These are phyloP conservation scores for Leptographium procerum DNA, from an alignment of 2,329 filamentous ascomycete genomes.

Conservation along the genomic window DNA sequence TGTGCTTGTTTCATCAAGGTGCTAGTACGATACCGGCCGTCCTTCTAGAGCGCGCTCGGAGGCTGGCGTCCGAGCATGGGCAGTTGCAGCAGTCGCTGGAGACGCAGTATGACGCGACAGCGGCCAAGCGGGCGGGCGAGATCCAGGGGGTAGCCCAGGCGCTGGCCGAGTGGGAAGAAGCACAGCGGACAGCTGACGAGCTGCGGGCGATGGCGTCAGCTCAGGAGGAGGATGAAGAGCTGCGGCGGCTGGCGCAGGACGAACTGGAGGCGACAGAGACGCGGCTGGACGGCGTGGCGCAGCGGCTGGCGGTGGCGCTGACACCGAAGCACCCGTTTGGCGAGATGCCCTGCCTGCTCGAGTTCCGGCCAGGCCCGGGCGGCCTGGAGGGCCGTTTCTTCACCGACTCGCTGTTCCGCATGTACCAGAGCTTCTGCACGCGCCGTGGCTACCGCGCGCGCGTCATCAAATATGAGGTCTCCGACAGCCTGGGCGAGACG, in stretches of 20 bases:
- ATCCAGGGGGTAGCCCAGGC: slow-evolving; percentile 45
- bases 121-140: slow-evolving; percentile 50
- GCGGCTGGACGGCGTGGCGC: slow-evolving; percentile 51
- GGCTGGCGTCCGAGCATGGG: slow-evolving; percentile 45
- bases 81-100: slow-evolving; percentile 39
- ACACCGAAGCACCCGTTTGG: slow-evolving; percentile 86
- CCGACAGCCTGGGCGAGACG: slow-evolving; percentile 49
- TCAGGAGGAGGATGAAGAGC: slow-evolving; percentile 52
- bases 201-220: slow-evolving; percentile 38
- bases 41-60: slow-evolving; percentile 48
- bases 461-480: slow-evolving; percentile 69
- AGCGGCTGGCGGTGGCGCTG: slow-evolving; percentile 61
- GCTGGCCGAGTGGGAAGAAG: slow-evolving; percentile 46
- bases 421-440: slow-evolving; percentile 71
- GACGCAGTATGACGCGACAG: slow-evolving; percentile 42
- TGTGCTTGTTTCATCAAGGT: slow-evolving; percentile 12
- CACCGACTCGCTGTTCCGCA: slow-evolving; percentile 72
- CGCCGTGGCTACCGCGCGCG: slow-evolving; percentile 53
- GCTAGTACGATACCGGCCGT: slow-evolving; percentile 26
- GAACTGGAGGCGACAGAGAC: slow-evolving; percentile 60
- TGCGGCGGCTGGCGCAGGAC: slow-evolving; percentile 67
- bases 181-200: slow-evolving; percentile 41
- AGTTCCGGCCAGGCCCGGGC: slow-evolving; percentile 84
- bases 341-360: slow-evolving; percentile 77
- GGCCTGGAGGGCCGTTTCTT: slow-evolving; percentile 88